Conservation (phyloP, 192 early-diverging fungal genomes). For the Jimgerdemannia lactiflua region DNA sequence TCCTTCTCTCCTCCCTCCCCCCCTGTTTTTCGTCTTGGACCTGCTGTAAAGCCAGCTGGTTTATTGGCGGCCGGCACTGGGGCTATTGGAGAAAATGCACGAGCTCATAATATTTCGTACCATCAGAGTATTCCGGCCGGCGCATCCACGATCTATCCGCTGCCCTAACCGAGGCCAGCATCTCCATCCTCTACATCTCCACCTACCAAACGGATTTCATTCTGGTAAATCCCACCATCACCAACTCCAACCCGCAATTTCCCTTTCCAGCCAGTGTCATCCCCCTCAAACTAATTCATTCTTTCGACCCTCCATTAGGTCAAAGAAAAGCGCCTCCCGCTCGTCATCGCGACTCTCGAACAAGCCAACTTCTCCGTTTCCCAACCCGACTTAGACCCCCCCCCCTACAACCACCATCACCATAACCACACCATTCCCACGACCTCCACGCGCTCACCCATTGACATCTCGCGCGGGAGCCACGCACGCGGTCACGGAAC, state of each 20-base stretch:
- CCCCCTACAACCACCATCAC: not conserved
- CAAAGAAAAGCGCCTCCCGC: constrained; percentile 54
- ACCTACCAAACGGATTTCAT: constrained; percentile 66
- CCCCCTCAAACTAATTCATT: too few relatives aligned
- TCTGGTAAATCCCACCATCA: constrained; percentile 26
- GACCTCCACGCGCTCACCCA: too few relatives aligned
- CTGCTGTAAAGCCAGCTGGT: too few relatives aligned
- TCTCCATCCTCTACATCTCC: constrained; percentile 65
- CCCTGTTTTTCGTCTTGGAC: too few relatives aligned
- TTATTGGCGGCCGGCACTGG: too few relatives aligned
- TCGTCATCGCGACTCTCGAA: constrained; percentile 53
- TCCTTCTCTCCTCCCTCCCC: too few relatives aligned
- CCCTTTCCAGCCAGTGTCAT: not conserved
- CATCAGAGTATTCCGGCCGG: constrained; percentile 59
- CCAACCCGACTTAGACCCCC: constrained; percentile 18
- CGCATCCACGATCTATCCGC: constrained; percentile 59
- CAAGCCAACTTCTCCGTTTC: constrained; percentile 20
- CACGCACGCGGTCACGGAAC: too few relatives aligned
- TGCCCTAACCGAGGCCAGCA: constrained; percentile 50
- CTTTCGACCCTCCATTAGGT: constrained; percentile 29
- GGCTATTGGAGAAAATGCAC: too few relatives aligned
- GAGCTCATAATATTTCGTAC: not conserved
- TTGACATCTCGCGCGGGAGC: too few relatives aligned
- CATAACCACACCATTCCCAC: too few relatives aligned
- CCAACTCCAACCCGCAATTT: not conserved